phyloP scores from a whole-genome alignment of 495 filamentous ascomycete genomes.

The Podospora appendiculata region DNA sequence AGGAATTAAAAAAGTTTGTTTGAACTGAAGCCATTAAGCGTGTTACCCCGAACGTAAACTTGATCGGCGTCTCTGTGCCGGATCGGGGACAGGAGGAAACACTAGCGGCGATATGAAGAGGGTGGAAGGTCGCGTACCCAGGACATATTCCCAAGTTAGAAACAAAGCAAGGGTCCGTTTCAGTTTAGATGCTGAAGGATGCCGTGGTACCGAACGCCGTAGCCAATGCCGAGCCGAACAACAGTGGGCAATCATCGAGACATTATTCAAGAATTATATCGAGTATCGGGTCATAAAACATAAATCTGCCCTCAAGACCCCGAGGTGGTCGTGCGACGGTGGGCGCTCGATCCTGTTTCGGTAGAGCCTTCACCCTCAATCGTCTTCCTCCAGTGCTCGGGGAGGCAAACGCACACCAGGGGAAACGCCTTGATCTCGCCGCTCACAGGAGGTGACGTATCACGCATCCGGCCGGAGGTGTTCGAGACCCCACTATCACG shows the following conservation, averaged over 20 bases:
- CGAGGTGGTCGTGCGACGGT: constrained; percentile 21
- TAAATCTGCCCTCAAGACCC: constrained; percentile 20
- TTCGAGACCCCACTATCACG: constrained; percentile 92
- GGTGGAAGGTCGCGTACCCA: no score
- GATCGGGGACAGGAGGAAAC: no score
- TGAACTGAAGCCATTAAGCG: no score
- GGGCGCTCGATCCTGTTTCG: constrained; percentile 44
- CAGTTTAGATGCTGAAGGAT: neutral
- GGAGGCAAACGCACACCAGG: constrained; percentile 93
- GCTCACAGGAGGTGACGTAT: constrained; percentile 55
- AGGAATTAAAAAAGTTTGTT: no score
- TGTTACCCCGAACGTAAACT: no score
- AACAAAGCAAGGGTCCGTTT: neutral
- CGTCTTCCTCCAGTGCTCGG: constrained; percentile 95
- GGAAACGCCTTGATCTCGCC: constrained; percentile 98
- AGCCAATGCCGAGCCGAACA: constrained; percentile 29
- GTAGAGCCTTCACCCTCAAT: constrained; percentile 77
- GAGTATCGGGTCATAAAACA: constrained; percentile 15
- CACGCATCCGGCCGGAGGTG: constrained; percentile 55
- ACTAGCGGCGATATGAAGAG: no score
- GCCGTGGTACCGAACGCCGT: constrained; percentile 27
- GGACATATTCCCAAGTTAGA: neutral
- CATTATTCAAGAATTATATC: constrained; percentile 23
- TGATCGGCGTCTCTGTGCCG: no score
- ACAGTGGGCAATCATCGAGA: constrained; percentile 19